A percentile compares a stretch with the other conserved stretches of the same genome.
These are phyloP conservation scores for Penicillium corylophilum DNA, from an alignment of 2,329 filamentous ascomycete species.

Conservation along the genomic window DNA sequence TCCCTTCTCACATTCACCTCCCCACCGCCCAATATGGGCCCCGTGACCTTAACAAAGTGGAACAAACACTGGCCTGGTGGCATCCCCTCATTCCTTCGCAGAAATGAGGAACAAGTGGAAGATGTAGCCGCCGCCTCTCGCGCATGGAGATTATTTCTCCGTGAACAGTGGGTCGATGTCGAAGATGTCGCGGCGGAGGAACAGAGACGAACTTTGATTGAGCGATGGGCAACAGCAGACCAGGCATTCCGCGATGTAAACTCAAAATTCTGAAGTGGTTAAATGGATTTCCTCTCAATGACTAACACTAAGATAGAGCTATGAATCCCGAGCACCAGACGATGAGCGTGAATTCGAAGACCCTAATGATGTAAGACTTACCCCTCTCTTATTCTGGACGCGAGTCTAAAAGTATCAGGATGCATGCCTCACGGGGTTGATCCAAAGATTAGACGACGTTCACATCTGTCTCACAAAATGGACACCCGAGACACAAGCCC, in stretches of 20 bases:
- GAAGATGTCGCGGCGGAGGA: conserved; percentile 7
- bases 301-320: conserved; percentile 3
- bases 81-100: conserved; percentile 10
- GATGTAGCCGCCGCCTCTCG: conserved; percentile 9
- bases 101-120: conserved; percentile 9
- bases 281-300: background rate
- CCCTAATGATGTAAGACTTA: background rate
- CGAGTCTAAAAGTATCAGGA: background rate
- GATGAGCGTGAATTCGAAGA: background rate
- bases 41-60: background rate
- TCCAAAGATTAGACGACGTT: background rate
- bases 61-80: conserved; percentile 8
- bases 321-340: conserved; percentile 11
- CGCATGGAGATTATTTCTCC: conserved; percentile 14
- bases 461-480: conserved; percentile 7
- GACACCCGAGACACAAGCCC: conserved; percentile 11
- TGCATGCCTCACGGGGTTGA: background rate
- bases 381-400: background rate
- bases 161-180: conserved; percentile 11
- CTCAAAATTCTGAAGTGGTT: too few species aligned
- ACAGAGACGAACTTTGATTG: conserved; percentile 12
- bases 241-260: conserved; percentile 11
- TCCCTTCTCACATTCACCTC: background rate
- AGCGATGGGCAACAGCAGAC: conserved; percentile 14
- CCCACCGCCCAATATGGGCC: background rate